Base-by-base conservation (phyloP, 176 grass and related monocot species). In the Metroxylon sagu region DNA sequence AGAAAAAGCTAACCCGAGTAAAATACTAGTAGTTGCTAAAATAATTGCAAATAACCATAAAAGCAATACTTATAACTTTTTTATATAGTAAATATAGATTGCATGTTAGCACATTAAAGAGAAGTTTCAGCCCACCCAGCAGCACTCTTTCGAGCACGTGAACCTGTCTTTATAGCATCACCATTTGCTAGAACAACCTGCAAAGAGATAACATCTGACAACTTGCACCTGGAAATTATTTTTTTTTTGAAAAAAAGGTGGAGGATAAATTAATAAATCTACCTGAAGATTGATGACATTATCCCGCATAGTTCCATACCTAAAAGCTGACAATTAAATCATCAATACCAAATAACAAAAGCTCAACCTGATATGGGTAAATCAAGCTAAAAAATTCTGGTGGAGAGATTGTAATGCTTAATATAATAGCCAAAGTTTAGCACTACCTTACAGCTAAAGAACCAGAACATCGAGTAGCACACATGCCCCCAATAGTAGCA, bases 361-460 rank as follows among this genome's bases (percentile, higher is more conserved):
- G 16, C 19, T 12, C 53, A 68, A 71, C 27, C 52, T 64, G 72
- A 54, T 65, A 30, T 54, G 52, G 19, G 70, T 59, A 61, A 50
- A 25, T 48, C 10, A 16, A 15, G 15, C 0, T 73, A 56, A 25
- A 29, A 19, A 29, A 12, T 43, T 12, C 5, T 43, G 7, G 35
- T 43, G 2, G 35, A 43, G 35, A 43, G 35, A 7, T 43, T 43
- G 8, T 14, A 55, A 64, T 59, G 64, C 52, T 71, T 66, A 48
- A 72, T 71, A 35, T 19, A 54, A 49, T 10, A 52, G 31, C 25
- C 25, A 85, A 85, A 73, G 28, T 61, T 26, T 14, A 68, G 30
- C 80, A 88, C 64, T 91, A 97, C 92, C 93, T 97, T 64, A 91
- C 87, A 88, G 93, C 93, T 69, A 97, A 85, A 69, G 93, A 97